Evolutionary conservation across 1,284 basidiomycete species (phyloP).

Genomic region (Phellinidium pouzarii): DNA sequence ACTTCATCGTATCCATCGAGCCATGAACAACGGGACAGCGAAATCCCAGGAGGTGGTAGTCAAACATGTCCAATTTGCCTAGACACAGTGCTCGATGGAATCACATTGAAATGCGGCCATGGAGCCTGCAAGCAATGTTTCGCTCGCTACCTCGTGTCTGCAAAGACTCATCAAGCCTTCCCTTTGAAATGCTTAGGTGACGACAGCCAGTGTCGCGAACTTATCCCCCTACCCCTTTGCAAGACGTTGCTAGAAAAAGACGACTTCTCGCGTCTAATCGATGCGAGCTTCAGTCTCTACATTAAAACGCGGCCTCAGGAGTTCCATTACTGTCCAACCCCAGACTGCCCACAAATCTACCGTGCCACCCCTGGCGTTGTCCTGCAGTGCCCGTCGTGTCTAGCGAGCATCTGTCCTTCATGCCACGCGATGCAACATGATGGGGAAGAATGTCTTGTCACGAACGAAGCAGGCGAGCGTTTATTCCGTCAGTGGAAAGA

Average conservation of each 20-base stretch:
- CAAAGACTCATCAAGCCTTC: conserved; percentile 53
- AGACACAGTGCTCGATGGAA: conserved; percentile 41
- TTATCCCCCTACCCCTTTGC: conserved; percentile 45
- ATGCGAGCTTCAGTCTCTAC: conserved; percentile 51
- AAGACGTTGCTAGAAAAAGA: conserved; percentile 40
- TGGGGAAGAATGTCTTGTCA: conserved; percentile 48
- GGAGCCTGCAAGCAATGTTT: conserved; percentile 58
- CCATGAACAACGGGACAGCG: conserved; percentile 21
- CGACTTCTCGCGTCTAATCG: conserved; percentile 47
- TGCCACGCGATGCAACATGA: conserved; percentile 66
- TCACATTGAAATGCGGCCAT: conserved; percentile 56
- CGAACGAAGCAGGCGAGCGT: conserved; percentile 40
- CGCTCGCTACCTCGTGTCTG: conserved; percentile 45
- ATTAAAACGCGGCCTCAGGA: conserved; percentile 49
- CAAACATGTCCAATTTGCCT: conserved; percentile 54
- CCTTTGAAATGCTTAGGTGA: conserved; percentile 61
- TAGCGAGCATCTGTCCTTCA: conserved; percentile 56
- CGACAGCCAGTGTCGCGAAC: conserved; percentile 45
- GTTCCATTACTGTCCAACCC: conserved; percentile 66
- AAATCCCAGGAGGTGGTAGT: conserved; percentile 1
- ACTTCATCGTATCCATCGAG: conserved; percentile 24
- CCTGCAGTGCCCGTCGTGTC: conserved; percentile 65
- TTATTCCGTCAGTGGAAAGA: conserved; percentile 26
- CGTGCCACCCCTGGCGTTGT: conserved; percentile 40
- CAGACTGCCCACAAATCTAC: conserved; percentile 68